These are phyloP conservation scores for Excoecaria cochinchinensis DNA, from an alignment of 345 rosid species.

Conservation along the genomic window DNA sequence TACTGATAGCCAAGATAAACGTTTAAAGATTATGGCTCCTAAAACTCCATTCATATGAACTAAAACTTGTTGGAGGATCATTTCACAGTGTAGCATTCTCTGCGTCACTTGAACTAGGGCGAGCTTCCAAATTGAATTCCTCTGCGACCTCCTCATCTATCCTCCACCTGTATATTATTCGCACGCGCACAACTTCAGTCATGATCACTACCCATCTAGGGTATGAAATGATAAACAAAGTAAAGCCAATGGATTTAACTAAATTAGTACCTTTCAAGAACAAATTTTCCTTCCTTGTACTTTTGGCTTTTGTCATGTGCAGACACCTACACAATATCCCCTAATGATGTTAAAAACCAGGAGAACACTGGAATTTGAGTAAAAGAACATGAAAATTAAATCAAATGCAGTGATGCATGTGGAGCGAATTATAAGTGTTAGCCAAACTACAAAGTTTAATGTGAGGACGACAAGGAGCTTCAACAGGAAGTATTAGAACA, in stretches of 20 bases:
- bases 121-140: conserved; percentile 32
- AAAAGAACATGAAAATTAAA: background rate
- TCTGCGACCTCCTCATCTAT: conserved; percentile 31
- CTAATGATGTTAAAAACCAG: background rate
- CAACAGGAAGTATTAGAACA: background rate
- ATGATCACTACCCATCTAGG: background rate
- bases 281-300: conserved; percentile 52
- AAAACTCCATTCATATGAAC: conserved; percentile 2
- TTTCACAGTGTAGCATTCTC: conserved; percentile 16
- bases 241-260: background rate
- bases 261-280: conserved; percentile 40
- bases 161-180: conserved; percentile 37
- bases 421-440: background rate
- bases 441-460: background rate
- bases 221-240: background rate
- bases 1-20: background rate
- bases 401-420: background rate
- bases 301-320: conserved; percentile 42
- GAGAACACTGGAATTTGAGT: background rate
- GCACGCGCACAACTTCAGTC: background rate
- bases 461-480: background rate
- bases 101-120: conserved; percentile 24
- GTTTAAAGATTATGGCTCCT: background rate
- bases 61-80: background rate
- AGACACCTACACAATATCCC: conserved; percentile 23